Evolutionary conservation across 176 grass and related monocot species (phyloP), one percentile per base, ranked within the genome.

Genomic region (Miscanthus lutarioriparius): DNA sequence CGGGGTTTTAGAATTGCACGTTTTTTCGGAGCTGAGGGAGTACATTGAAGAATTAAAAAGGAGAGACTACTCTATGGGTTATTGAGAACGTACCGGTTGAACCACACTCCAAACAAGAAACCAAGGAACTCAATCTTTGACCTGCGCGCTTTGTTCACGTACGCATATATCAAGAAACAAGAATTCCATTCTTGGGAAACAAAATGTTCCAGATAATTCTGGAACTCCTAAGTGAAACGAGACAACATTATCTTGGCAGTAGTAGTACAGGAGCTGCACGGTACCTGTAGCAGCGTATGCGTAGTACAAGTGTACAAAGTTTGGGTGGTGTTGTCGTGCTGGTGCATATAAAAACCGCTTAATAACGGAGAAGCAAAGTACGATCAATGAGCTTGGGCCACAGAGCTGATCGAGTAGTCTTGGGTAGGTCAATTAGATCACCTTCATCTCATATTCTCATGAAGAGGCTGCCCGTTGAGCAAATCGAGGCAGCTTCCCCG

Each of bases 401-500:
- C 19, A 58, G 2, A 26, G 58, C 3, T 26, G 43, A n/a, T n/a
- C n/a, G n/a, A 56, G 69, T 80, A 53, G 67, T 65, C 74, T 77
- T 22, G n/a, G 79, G 72, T 82, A 81, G 78, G 61, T 82, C 35
- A 61, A 70, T 71, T 78, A 71, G 86, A 78, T 88, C 86, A 87
- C 70, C 86, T 23, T 82, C 72, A 45, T 77, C 56, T 62, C 72
- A 36, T 67, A 36, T 25, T 87, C 65, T 68, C 45, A 33, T 75
- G 59, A 33, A 22, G 17, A 20, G 51, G 5, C 19, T 19, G 72
- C 79, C 25, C 20, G 69, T 19, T 38, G 70, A 76, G 85, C 78
- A 59, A 68, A 76, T 76, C 85, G 5, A 35, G 71, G 85, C 69
- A 39, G 59, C 69, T 66, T 37, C 39, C 58, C 58, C 8, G 43